Evolutionary conservation across 371 early-diverging fungal species (phyloP).

Genomic region (Mucor sp.): DNA sequence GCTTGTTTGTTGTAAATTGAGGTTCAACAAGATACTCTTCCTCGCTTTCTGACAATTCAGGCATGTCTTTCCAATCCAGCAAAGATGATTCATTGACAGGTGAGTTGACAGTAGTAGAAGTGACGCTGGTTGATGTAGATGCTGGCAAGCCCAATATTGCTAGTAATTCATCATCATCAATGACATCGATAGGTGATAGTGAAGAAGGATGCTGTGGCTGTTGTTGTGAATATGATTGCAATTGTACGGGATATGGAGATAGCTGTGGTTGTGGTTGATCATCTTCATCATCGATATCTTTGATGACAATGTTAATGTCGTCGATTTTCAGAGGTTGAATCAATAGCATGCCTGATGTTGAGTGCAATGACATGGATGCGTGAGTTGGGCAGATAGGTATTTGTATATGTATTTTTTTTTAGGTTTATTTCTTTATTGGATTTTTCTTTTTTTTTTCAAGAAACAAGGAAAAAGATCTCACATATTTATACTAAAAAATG

Average conservation of each 20-base stretch:
- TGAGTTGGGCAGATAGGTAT: not conserved
- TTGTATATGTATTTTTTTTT: not conserved
- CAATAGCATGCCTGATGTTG: not conserved
- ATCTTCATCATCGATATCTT: conserved; percentile 1
- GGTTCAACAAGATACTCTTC: conserved; percentile 6
- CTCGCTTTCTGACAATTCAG: conserved; percentile 16
- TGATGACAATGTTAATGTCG: not conserved
- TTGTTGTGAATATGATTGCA: not conserved
- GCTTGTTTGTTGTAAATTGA: not conserved
- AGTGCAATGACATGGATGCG: not conserved
- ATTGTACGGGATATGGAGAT: not conserved
- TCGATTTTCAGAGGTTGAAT: conserved; percentile 2
- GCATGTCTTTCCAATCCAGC: conserved; percentile 23
- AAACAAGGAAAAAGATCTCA: not conserved
- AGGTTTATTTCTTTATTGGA: too few relatives aligned
- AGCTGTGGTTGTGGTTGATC: not conserved
- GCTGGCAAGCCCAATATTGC: conserved; percentile 18
- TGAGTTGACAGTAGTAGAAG: not conserved
- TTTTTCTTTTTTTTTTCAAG: not conserved
- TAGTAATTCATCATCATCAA: conserved; percentile 18
- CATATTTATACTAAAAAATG: not conserved
- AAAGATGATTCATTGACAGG: not conserved
- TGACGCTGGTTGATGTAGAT: not conserved
- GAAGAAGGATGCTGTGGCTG: not conserved
- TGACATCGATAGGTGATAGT: conserved; percentile 12